These are phyloP conservation scores for Didymella pomorum DNA, from an alignment of 2,329 filamentous ascomycete species.

Conservation along the genomic window DNA sequence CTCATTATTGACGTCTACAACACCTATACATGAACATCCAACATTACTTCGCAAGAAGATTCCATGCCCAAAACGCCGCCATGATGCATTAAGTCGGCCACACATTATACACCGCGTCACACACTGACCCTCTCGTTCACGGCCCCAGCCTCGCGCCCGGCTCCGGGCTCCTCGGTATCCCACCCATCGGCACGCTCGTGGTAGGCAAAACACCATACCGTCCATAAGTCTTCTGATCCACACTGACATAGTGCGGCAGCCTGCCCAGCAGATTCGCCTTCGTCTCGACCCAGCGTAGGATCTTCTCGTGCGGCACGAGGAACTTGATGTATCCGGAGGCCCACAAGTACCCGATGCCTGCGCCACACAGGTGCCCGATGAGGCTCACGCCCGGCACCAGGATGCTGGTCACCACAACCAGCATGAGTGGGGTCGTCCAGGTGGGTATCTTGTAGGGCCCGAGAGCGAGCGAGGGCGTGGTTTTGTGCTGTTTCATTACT, in stretches of 20 bases:
- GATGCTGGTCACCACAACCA: conserved; percentile 76
- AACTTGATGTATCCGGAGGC: conserved; percentile 89
- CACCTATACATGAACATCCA: conserved; percentile 1
- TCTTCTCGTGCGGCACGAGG: conserved; percentile 87
- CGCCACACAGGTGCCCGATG: conserved; percentile 83
- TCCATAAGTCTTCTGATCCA: conserved; percentile 95
- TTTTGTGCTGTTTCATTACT: conserved; percentile 82
- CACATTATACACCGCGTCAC: background rate
- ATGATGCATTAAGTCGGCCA: conserved; percentile 1
- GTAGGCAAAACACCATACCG: conserved; percentile 85
- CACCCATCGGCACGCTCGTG: conserved; percentile 31
- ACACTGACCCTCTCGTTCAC: conserved; percentile 5
- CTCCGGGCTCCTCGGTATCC: conserved; percentile 42
- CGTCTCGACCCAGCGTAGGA: conserved; percentile 84
- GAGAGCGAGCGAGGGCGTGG: conserved; percentile 55
- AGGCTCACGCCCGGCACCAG: conserved; percentile 84
- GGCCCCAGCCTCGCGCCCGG: conserved; percentile 42
- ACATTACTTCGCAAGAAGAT: background rate
- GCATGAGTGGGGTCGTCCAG: conserved; percentile 85
- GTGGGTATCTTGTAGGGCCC: conserved; percentile 80
- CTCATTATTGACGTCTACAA: background rate
- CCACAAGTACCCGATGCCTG: conserved; percentile 86
- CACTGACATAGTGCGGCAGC: conserved; percentile 89
- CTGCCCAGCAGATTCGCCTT: conserved; percentile 85
- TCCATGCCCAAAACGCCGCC: conserved; percentile 1